Evolutionary conservation across 371 early-diverging fungal species (phyloP).

Genomic region (Mucor saturninus): DNA sequence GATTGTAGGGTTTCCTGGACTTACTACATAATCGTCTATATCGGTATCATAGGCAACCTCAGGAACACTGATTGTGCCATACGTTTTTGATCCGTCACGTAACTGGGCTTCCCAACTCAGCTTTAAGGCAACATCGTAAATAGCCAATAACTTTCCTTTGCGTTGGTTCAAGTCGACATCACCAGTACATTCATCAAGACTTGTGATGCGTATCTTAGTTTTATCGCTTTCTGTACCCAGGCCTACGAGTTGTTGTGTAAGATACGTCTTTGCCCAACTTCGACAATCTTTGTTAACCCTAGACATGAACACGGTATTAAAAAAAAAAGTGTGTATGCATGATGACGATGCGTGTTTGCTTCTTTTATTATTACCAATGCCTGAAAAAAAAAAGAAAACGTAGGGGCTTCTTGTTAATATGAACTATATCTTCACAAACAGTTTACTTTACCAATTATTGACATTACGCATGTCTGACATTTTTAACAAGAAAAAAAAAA

Average conservation of each 20-base stretch:
- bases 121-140: slow-evolving; percentile 80
- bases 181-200: slow-evolving; percentile 70
- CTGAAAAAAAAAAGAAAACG: slow-evolving; percentile 10
- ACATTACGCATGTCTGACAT: slow-evolving; percentile 81
- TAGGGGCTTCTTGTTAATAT: no score
- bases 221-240: slow-evolving; percentile 52
- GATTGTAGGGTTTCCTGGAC: no score
- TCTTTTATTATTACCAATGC: slow-evolving; percentile 39
- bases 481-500: not conserved
- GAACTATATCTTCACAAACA: no score
- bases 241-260: slow-evolving; percentile 59
- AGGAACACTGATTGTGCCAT: slow-evolving; percentile 79
- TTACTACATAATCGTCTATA: slow-evolving; percentile 72
- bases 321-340: not conserved
- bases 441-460: slow-evolving; percentile 68
- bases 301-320: slow-evolving; percentile 34
- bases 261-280: slow-evolving; percentile 84
- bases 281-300: slow-evolving; percentile 94
- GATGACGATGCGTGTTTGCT: not conserved
- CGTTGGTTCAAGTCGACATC: slow-evolving; percentile 92
- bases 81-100: slow-evolving; percentile 35
- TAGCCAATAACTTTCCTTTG: slow-evolving; percentile 89
- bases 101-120: slow-evolving; percentile 30
- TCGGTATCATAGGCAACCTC: slow-evolving; percentile 93
- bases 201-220: slow-evolving; percentile 56